Conservation (phyloP, 1,284 basidiomycete species). For the Cryptococcus sp. region DNA sequence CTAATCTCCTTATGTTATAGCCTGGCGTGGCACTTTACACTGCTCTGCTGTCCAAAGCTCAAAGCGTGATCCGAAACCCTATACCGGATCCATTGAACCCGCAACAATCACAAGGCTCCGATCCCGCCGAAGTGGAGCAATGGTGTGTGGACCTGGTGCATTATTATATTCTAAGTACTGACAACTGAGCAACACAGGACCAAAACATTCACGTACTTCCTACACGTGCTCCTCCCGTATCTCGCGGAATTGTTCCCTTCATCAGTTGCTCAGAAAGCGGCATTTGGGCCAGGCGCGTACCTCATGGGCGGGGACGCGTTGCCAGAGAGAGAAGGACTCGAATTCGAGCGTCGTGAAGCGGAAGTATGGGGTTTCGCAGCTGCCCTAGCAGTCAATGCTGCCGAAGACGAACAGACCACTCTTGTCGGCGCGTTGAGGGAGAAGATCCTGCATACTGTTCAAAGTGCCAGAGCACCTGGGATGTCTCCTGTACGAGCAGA, state of each 20-base stretch:
- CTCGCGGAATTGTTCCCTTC: constrained; percentile 86
- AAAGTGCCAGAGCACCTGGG: constrained; percentile 43
- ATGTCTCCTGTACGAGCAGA: constrained; percentile 40
- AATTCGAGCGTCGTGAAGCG: constrained; percentile 52
- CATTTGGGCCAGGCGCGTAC: constrained; percentile 58
- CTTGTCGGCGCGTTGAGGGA: constrained; percentile 86
- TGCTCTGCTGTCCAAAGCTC: constrained; percentile 86
- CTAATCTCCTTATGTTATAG: constrained; percentile 52
- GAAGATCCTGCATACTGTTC: constrained; percentile 60
- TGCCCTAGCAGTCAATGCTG: constrained; percentile 85
- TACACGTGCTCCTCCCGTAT: constrained; percentile 73
- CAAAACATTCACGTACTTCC: constrained; percentile 79
- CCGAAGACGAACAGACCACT: constrained; percentile 75
- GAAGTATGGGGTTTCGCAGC: constrained; percentile 53
- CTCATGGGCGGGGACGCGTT: constrained; percentile 38
- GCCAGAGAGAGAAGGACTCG: constrained; percentile 71
- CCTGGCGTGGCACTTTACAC: constrained; percentile 92
- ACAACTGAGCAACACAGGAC: constrained; percentile 59
- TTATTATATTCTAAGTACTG: not conserved
- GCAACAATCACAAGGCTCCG: constrained; percentile 51
- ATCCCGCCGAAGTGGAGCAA: constrained; percentile 74
- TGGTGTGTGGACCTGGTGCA: constrained; percentile 63
- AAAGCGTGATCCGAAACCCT: constrained; percentile 78
- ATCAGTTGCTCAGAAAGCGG: constrained; percentile 64
- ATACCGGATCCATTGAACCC: constrained; percentile 57